Conservation (phyloP, 2,329 filamentous ascomycete genomes). For the Diaporthe longicolla region DNA sequence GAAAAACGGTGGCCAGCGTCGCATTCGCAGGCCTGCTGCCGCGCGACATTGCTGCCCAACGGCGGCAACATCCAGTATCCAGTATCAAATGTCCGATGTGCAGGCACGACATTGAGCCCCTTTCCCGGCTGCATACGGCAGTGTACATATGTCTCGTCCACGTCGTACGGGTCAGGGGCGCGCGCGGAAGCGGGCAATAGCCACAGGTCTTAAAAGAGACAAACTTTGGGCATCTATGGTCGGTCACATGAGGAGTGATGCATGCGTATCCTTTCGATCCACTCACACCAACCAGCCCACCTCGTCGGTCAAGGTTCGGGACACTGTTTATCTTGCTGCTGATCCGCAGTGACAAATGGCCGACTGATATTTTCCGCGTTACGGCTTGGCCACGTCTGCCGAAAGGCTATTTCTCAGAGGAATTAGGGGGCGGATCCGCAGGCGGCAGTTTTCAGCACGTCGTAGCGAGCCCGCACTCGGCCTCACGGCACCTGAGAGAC, state of each 20-base stretch:
- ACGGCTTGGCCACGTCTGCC: slow-evolving; percentile 11
- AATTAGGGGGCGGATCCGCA: background rate
- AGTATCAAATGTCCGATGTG: slow-evolving; percentile 11
- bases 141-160: background rate
- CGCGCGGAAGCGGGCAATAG: slow-evolving; percentile 1
- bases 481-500: background rate
- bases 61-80: background rate
- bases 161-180: slow-evolving; percentile 4
- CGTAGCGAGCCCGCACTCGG: slow-evolving; percentile 10
- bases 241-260: slow-evolving; percentile 20
- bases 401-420: slow-evolving; percentile 14
- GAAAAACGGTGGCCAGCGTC: slow-evolving; percentile 29
- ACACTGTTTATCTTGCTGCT: background rate
- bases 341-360: slow-evolving; percentile 15
- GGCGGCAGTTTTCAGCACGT: too few relatives aligned
- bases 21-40: slow-evolving; percentile 10
- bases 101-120: background rate
- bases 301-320: background rate
- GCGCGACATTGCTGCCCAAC: slow-evolving; percentile 31
- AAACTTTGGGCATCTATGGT: slow-evolving; percentile 20
- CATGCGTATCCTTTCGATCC: slow-evolving; percentile 22
- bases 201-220: background rate
- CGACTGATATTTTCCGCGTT: background rate
- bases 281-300: background rate
- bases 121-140: background rate